A percentile compares a stretch with the other conserved stretches of the same genome.
Evolutionary conservation across 768 basidiomycete species (phyloP).

Genomic region (Inosperma sp.): DNA sequence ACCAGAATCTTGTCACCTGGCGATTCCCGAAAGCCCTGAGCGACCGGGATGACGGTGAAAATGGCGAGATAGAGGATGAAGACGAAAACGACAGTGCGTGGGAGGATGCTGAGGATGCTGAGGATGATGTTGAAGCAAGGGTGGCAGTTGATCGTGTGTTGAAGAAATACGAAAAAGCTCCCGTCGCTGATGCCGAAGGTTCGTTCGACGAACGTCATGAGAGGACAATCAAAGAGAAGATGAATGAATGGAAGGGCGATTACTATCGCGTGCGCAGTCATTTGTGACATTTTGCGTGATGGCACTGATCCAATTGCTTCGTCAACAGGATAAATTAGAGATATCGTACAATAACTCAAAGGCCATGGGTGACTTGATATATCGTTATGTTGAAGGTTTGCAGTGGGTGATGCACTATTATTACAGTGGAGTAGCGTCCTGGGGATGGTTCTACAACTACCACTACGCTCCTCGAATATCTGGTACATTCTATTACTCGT

Average conservation of each 20-base stretch:
- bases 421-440: conserved; percentile 93
- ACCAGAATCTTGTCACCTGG: conserved; percentile 71
- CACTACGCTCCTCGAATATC: conserved; percentile 97
- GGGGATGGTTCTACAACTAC: conserved; percentile 99
- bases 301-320: background rate
- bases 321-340: conserved; percentile 73
- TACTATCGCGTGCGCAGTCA: conserved; percentile 73
- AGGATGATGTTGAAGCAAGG: conserved; percentile 66
- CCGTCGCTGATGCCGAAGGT: conserved; percentile 62
- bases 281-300: background rate
- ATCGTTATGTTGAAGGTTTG: conserved; percentile 85
- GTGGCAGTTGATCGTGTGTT: conserved; percentile 79
- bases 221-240: conserved; percentile 67
- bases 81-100: conserved; percentile 43
- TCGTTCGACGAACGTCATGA: conserved; percentile 80
- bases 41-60: conserved; percentile 30
- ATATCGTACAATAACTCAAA: conserved; percentile 69
- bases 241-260: conserved; percentile 86
- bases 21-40: conserved; percentile 48
- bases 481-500: conserved; percentile 46
- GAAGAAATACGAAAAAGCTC: conserved; percentile 83
- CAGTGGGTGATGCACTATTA: conserved; percentile 99
- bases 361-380: conserved; percentile 66
- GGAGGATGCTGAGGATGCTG: conserved; percentile 60
- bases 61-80: conserved; percentile 32